Evolutionary conservation across 768 basidiomycete species (phyloP).

Genomic region (Agaricus blazei): DNA sequence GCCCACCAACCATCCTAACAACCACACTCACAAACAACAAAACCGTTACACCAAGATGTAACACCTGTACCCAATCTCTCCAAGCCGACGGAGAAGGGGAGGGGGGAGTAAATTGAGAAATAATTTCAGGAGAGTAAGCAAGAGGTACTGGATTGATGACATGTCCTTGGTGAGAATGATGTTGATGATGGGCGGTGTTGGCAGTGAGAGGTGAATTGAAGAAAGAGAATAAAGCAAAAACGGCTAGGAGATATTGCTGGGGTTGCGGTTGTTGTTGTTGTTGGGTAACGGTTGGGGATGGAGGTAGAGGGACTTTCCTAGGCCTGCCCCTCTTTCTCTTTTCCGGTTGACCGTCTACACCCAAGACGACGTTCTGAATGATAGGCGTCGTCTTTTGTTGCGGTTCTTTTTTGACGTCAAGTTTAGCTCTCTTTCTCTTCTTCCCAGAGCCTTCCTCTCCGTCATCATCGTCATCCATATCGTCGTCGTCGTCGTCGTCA

Average conservation of each 20-base stretch:
- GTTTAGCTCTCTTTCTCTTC: conserved; percentile 58
- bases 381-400: conserved; percentile 27
- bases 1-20: conserved; percentile 25
- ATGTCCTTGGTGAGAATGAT: conserved; percentile 43
- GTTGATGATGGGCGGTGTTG: conserved; percentile 25
- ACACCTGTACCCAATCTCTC: conserved; percentile 51
- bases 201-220: conserved; percentile 71
- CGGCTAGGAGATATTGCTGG: conserved; percentile 73
- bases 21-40: conserved; percentile 56
- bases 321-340: conserved; percentile 85
- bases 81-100: conserved; percentile 26
- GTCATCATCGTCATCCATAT: conserved; percentile 20
- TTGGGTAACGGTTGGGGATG: conserved; percentile 21
- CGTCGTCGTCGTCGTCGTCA: conserved; percentile 37
- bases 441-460: conserved; percentile 39
- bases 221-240: conserved; percentile 82
- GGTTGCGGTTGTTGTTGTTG: conserved; percentile 24
- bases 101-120: conserved; percentile 22
- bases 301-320: conserved; percentile 57
- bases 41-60: conserved; percentile 64
- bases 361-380: conserved; percentile 12
- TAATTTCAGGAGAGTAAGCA: conserved; percentile 28
- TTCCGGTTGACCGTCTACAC: conserved; percentile 41
- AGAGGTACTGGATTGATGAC: conserved; percentile 41
- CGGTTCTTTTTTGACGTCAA: conserved; percentile 30